Evolutionary conservation across 345 rosid species (phyloP), one percentile per base, ranked within the genome.

Genomic region (Salix dunnii): DNA sequence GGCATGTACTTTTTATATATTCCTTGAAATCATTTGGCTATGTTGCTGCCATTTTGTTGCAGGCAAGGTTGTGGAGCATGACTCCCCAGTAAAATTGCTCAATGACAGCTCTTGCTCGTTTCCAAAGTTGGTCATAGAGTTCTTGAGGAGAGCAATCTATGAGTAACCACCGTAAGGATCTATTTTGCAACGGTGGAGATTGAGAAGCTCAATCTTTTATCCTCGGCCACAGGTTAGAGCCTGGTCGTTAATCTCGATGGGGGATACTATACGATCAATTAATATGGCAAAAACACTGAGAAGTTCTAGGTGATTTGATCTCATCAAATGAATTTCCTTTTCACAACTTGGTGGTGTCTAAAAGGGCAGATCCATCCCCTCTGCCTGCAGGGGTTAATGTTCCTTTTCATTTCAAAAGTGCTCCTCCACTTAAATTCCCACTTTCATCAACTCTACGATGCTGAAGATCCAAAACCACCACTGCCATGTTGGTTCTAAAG

Each of bases 51-150:
- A 49, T 13, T 46, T 42, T 35, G 67, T 38, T 70, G 65, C 83
- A 90, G 94, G 94, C 73, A 78, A 84, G 69, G 80, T 89, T 63
- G 27, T 81, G 0, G 91, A 90, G 77, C 89, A 84, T 51, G 81
- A 86, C 55, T 73, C 78, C 0, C 91, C 91, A 1, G 35, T 13
- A 53, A 71, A 74, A 79, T 86, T 91, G 82, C 90, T 91, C 2
- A 82, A 86, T 84, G 85, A 87, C 43, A 90, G 68, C 58, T 84
- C 85, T 9, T 91, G 93, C 4, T 86, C 87, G 0, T 93, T 93
- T 85, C 84, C 92, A 21, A 89, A 85, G 84, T 79, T 91, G 78
- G 97, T 87, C 70, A 82, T 81, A 8, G 91, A 90, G 77, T 92
- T 88, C 81, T 71, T 76, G 81, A 35, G 88, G 31, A 91, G 92